These are phyloP conservation scores for Stevia rebaudiana DNA, from an alignment of 140 eudicot genomes.

Conservation along the genomic window DNA sequence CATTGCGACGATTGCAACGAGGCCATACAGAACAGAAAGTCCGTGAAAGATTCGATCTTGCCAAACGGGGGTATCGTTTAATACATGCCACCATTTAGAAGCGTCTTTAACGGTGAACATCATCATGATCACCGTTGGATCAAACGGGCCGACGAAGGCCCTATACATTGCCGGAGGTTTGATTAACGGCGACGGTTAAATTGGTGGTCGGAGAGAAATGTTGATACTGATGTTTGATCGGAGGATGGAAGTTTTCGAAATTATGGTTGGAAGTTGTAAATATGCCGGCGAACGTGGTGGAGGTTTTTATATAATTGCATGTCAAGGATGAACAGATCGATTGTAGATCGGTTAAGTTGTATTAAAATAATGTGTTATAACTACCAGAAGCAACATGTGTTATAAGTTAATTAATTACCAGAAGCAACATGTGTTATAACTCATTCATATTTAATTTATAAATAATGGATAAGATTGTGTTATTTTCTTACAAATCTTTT, in stretches of 20 bases:
- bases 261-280: conserved; percentile 11
- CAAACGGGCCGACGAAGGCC: conserved; percentile 38
- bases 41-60: conserved; percentile 66
- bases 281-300: neutral
- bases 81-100: conserved; percentile 52
- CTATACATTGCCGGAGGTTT: conserved; percentile 35
- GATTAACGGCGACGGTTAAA: conserved; percentile 14
- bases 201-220: neutral
- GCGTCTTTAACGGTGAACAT: conserved; percentile 49
- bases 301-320: neutral
- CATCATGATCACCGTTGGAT: conserved; percentile 34
- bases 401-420: too few relatives aligned
- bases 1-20: conserved; percentile 65
- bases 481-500: too few relatives aligned
- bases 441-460: too few relatives aligned
- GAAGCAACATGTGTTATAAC: too few relatives aligned
- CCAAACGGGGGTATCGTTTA: conserved; percentile 60
- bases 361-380: neutral
- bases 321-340: neutral
- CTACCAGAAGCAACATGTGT: neutral
- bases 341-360: neutral
- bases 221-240: neutral
- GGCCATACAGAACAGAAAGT: conserved; percentile 59
- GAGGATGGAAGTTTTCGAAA: neutral
- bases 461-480: too few relatives aligned